These are phyloP conservation scores for Apodospora peruviana DNA, from an alignment of 495 filamentous ascomycete genomes.

Conservation along the genomic window DNA sequence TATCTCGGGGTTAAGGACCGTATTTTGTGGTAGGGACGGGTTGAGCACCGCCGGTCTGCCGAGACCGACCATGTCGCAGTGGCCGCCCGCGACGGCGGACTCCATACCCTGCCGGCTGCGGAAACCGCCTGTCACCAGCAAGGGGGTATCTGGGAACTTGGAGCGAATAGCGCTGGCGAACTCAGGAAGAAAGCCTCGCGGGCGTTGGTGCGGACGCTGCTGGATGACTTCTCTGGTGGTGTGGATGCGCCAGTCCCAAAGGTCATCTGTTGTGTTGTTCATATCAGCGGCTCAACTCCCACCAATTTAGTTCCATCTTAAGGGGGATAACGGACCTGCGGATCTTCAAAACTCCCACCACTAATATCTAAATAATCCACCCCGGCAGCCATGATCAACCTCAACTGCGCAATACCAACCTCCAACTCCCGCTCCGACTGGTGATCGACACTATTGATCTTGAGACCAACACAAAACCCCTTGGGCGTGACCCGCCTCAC, in stretches of 20 bases:
- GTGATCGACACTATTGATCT: conserved; percentile 58
- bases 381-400: conserved; percentile 44
- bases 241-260: background rate
- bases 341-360: conserved; percentile 54
- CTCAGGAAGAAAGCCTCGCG: conserved; percentile 62
- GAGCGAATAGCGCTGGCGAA: conserved; percentile 44
- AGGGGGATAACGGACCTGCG: conserved; percentile 22
- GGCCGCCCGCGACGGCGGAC: conserved; percentile 41
- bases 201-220: conserved; percentile 31
- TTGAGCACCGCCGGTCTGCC: conserved; percentile 48
- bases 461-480: conserved; percentile 53
- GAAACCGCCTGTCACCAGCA: conserved; percentile 50
- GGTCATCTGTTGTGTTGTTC: conserved; percentile 5
- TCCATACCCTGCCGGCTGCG: conserved; percentile 50
- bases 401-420: conserved; percentile 48
- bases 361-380: conserved; percentile 61
- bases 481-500: conserved; percentile 44
- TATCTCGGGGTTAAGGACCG: conserved; percentile 49
- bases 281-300: background rate
- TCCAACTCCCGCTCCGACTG: conserved; percentile 36
- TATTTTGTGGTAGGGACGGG: conserved; percentile 40
- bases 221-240: conserved; percentile 16
- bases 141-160: conserved; percentile 36
- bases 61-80: conserved; percentile 56
- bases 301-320: background rate